Base-by-base conservation (phyloP, 2,329 filamentous ascomycete species). In the Trichoderma breve region DNA sequence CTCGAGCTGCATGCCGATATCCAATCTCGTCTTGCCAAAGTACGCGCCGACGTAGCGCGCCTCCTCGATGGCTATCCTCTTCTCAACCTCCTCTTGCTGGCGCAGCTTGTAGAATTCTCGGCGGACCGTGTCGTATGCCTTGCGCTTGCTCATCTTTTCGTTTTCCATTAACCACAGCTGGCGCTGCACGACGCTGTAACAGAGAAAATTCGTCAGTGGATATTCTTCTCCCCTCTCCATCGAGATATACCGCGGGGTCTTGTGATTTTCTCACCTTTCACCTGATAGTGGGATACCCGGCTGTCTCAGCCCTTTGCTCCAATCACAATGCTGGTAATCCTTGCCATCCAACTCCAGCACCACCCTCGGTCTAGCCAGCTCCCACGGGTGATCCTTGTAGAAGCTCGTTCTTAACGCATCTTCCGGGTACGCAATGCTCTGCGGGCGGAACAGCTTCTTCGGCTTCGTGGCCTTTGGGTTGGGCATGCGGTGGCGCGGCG, bases 321-420 rank as follows among this genome's bases (percentile, higher is more conserved):
- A 98, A 81, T 98, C 90, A 77, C 90, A 90, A 70, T 83, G 85
- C 80, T 91, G 89, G 66, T 89, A 86, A 79, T 99, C 95, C 79
- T 92, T 92, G 68, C 96, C 96, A 78, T 95, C 92, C 76, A 90
- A 86, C 83, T 99, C 96, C 11, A 98, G 84, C 61, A 99, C 85
- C 72, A 97, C 86, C 76, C 93, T 88, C 70, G 96, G 96, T 74
- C 95, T 88, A 21, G 96, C 96, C 79, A 99, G 84, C 83, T 99
- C 96, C 96, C 96, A 99, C 6, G 96, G 96, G 80, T 99, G 96
- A 81, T 99, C 95, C 78, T 87, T 90, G 85, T 93, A 99, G 84
- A 98, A 99, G 32, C 91, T 89, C 76, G 83, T 86, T 74, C 96
- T 91, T 78, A 99, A 86, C 73, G 84, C 82, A 82, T 99, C 96